Evolutionary conservation across 2,329 filamentous ascomycete species (phyloP), one percentile per base, ranked within the genome.

Genomic region (Claviceps africana): DNA sequence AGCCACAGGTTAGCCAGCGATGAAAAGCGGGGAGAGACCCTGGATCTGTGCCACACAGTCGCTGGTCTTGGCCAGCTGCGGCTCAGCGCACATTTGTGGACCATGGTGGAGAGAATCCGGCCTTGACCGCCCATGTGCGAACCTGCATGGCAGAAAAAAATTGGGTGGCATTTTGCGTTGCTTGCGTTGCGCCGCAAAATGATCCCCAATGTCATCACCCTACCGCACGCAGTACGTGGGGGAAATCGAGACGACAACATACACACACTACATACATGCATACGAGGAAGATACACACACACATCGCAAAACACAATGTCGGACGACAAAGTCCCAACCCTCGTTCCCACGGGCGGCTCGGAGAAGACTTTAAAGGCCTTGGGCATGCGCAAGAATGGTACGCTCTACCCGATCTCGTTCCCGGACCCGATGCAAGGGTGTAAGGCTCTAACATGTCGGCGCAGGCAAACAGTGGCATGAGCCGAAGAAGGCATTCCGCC

Each of bases 391-490:
- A 85, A 85, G 68, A 95, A 95, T 73, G 88, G 88, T 91, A 73
- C 61, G 37, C 43, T 22, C 35, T 35, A 19, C 33, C 35, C 11
- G 44, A 33, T 33, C 44, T 33, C 44, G 44, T 33, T 47, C 9
- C 22, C 15, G 21, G 6, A 15, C 39, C 30, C 17, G 13, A 31
- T 40, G 40, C 28, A 13, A 17, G 28, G 25, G 28, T 30, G n/a
- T 30, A 39, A 48, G 19, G 17, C 21, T 60, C 47, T 61, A 48
- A 51, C 21, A 50, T n/a, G 21, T 22, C 19, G 4, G 11, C 9
- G 21, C 64, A 95, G 93, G 93, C 65, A 96, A 97, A 73, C 87
- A 95, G 73, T 98, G 93, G 93, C 89, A 94, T 66, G 74, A 77
- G 51, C 75, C 79, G 30, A 91, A 89, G 66, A 86, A 84, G 56